phyloP scores from a whole-genome alignment of 345 rosid species.

The Melaleuca quinquenervia region DNA sequence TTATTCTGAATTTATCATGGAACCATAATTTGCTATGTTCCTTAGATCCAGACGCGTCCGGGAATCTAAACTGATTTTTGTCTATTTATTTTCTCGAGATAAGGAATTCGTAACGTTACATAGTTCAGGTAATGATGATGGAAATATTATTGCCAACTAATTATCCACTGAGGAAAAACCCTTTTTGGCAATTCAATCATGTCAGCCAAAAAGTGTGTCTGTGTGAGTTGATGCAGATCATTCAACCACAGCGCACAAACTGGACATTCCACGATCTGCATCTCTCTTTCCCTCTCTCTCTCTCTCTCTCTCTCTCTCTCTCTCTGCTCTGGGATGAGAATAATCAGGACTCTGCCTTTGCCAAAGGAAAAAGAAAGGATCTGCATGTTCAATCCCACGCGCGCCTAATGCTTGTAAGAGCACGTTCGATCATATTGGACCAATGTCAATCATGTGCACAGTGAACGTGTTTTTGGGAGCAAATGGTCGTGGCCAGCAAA shows the following conservation, averaged over 20 bases:
- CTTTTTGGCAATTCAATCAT: constrained; percentile 39
- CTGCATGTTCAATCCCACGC: not conserved
- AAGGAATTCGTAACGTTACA: not conserved
- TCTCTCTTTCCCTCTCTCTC: not conserved
- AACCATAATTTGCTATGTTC: constrained; percentile 30
- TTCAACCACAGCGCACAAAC: constrained; percentile 13
- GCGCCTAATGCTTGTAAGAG: not conserved
- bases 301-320: not conserved
- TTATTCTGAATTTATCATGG: not conserved
- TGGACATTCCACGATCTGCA: constrained; percentile 10
- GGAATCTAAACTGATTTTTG: not conserved
- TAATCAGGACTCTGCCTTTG: not conserved
- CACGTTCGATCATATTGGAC: not conserved
- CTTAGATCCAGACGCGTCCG: constrained; percentile 31
- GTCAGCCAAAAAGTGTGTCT: constrained; percentile 41
- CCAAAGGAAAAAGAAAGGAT: not conserved
- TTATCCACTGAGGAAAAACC: constrained; percentile 39
- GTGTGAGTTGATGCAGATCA: constrained; percentile 14
- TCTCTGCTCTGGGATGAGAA: not conserved
- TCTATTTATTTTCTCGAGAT: not conserved
- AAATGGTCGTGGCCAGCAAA: not conserved
- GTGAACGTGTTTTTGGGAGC: not conserved
- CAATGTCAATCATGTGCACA: not conserved
- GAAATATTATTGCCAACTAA: constrained; percentile 57
- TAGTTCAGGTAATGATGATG: constrained; percentile 23